Evolutionary conservation across 371 early-diverging fungal species (phyloP).

Genomic region (Mucor indicus): DNA sequence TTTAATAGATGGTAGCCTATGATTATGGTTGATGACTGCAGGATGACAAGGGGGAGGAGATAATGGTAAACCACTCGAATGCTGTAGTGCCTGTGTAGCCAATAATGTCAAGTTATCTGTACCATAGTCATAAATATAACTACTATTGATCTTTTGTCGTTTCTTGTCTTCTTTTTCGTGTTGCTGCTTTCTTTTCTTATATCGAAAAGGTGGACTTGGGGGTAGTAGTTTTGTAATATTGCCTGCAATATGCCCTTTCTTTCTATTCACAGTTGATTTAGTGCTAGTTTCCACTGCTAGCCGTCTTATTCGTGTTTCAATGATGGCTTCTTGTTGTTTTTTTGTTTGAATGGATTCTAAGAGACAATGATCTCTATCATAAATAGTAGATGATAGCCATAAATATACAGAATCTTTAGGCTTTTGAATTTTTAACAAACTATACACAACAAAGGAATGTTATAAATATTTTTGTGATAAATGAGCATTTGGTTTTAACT

Average conservation of each 20-base stretch:
- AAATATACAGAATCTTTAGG: neutral
- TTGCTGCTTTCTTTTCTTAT: too few species aligned
- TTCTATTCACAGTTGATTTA: neutral
- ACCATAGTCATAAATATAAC: neutral
- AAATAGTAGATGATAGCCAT: too few species aligned
- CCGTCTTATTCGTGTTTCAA: slow-evolving; percentile 35
- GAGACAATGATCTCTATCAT: neutral
- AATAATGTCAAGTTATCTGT: slow-evolving; percentile 32
- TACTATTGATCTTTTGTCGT: too few species aligned
- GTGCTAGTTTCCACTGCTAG: slow-evolving; percentile 4
- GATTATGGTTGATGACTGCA: slow-evolving; percentile 2
- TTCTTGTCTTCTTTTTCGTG: neutral
- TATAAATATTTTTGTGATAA: too few species aligned
- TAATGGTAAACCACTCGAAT: slow-evolving; percentile 27
- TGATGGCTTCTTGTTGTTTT: slow-evolving; percentile 44
- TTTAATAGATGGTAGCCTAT: slow-evolving; percentile 16
- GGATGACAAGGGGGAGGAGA: slow-evolving; percentile 21
- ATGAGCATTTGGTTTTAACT: too few species aligned
- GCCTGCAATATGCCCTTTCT: neutral
- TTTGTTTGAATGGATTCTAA: neutral
- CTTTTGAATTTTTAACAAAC: neutral
- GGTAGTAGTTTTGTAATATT: too few species aligned
- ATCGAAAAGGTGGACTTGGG: too few species aligned
- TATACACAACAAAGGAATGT: too few species aligned
- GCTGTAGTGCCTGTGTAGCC: slow-evolving; percentile 42